phyloP scores from a whole-genome alignment of 1,284 basidiomycete genomes.

The Apiotrichum mycotoxinovorans region DNA sequence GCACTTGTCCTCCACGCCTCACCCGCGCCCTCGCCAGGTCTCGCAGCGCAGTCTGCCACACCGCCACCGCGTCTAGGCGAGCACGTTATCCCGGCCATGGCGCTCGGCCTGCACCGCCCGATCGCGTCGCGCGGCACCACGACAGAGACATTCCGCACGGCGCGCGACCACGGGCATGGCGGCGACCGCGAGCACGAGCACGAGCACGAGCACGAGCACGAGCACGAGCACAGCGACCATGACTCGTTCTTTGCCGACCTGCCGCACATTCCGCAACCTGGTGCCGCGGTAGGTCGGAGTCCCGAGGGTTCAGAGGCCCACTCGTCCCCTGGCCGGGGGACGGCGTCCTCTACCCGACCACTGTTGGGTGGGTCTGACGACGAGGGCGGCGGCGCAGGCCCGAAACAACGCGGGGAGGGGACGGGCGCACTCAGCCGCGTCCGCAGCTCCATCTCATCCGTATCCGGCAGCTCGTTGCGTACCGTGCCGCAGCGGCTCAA shows the following conservation, averaged over 20 bases:
- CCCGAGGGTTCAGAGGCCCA: background rate
- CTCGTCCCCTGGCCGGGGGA: background rate
- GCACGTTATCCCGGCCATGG: background rate
- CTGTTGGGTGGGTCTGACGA: background rate
- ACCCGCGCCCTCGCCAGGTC: background rate
- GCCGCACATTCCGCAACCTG: background rate
- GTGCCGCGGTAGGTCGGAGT: background rate
- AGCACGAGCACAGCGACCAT: background rate
- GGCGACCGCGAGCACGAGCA: too few species aligned
- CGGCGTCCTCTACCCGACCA: background rate
- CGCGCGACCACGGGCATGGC: background rate
- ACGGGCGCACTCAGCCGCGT: background rate
- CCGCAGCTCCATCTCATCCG: background rate
- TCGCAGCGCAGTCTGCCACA: background rate
- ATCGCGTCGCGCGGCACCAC: background rate
- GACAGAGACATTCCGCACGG: background rate
- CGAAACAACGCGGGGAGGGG: background rate
- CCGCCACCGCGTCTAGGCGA: background rate
- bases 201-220: background rate
- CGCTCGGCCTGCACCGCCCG: background rate
- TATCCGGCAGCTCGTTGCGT: background rate
- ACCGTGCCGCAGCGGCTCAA: conserved; percentile 8
- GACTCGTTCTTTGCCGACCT: background rate
- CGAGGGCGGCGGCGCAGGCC: background rate
- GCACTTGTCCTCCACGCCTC: background rate